Conservation (phyloP, 2,329 filamentous ascomycete species). For the Verticillium isaacii region DNA sequence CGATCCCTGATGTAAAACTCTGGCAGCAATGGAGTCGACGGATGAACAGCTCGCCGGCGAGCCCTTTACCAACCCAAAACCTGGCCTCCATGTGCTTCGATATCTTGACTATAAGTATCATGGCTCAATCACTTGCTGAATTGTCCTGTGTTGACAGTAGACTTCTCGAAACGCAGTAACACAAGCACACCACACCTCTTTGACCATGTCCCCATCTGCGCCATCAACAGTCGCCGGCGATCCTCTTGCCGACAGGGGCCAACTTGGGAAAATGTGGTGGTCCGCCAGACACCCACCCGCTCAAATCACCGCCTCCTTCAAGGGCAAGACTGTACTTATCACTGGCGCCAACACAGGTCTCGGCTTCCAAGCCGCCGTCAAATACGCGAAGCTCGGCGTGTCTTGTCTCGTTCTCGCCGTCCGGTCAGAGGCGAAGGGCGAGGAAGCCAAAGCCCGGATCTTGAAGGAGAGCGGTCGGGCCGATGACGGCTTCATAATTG, state of each 20-base stretch:
- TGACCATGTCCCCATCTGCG: neutral
- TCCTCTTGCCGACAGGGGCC: neutral
- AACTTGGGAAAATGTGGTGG: neutral
- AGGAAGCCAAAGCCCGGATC: slow-evolving; percentile 22
- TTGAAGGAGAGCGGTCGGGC: slow-evolving; percentile 17
- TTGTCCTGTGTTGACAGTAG: too few relatives aligned
- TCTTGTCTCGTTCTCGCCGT: slow-evolving; percentile 39
- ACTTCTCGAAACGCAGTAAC: neutral
- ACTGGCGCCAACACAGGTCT: slow-evolving; percentile 47
- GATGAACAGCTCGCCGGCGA: neutral
- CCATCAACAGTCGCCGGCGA: neutral
- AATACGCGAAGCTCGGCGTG: slow-evolving; percentile 36
- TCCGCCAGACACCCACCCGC: neutral
- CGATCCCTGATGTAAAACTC: too few relatives aligned
- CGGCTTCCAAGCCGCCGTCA: slow-evolving; percentile 42
- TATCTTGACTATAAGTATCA: neutral
- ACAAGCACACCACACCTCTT: neutral
- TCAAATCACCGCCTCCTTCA: slow-evolving; percentile 4
- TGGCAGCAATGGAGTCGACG: neutral
- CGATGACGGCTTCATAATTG: slow-evolving; percentile 32
- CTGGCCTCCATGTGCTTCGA: too few relatives aligned
- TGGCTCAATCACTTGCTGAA: neutral
- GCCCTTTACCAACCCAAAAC: neutral
- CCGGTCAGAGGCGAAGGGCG: slow-evolving; percentile 35
- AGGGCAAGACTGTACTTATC: slow-evolving; percentile 33